Conservation (phyloP, 106 monocot species). For the Dendrobium nobile region DNA sequence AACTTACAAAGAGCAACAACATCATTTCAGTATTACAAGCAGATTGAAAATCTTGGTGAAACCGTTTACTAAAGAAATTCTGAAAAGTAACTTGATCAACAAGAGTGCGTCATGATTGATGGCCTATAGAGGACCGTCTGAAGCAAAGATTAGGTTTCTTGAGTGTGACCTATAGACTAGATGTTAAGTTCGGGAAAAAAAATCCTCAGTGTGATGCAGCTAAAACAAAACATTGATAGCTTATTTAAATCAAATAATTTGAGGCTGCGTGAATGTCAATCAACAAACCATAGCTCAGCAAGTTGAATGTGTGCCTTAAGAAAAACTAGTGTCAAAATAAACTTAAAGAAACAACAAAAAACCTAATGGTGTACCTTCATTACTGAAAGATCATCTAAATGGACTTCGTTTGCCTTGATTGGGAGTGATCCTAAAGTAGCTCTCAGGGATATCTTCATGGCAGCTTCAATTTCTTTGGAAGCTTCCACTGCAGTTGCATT, state of each 20-base stretch:
- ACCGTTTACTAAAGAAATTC: background rate
- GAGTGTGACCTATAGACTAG: background rate
- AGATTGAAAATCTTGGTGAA: background rate
- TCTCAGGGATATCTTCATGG: conserved; percentile 86
- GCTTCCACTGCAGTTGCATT: conserved; percentile 86
- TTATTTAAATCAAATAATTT: background rate
- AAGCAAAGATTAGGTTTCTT: background rate
- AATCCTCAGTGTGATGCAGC: background rate
- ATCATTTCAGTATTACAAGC: background rate
- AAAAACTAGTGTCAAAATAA: background rate
- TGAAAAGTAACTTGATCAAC: background rate
- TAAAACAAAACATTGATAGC: background rate
- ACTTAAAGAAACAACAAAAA: conserved; percentile 7
- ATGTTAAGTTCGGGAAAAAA: background rate
- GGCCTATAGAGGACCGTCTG: background rate
- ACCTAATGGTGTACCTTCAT: conserved; percentile 64
- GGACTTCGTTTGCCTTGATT: conserved; percentile 43
- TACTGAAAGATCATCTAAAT: conserved; percentile 62
- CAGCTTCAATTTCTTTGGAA: conserved; percentile 86
- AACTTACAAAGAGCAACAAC: background rate
- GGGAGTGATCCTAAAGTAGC: conserved; percentile 57
- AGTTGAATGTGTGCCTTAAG: background rate
- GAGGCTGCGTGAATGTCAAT: background rate
- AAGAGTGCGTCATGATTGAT: background rate
- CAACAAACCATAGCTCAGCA: background rate